phyloP scores from a whole-genome alignment of 768 basidiomycete genomes.

The Arthromyces matolae region DNA sequence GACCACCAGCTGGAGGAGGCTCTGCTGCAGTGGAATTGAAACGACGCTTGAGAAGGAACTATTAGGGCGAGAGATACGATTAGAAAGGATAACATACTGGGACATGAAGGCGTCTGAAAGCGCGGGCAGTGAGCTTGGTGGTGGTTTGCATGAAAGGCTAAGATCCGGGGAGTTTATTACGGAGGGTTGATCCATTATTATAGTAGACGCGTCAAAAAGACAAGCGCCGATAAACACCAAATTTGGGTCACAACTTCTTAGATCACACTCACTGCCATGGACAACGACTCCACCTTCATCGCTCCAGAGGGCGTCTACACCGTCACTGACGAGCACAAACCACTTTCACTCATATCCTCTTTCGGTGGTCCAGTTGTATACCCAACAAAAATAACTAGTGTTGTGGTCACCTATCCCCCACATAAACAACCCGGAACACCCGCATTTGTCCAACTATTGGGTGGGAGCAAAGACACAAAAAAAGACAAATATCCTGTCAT shows the following conservation, averaged over 20 bases:
- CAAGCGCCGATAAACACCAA: slow-evolving; percentile 5
- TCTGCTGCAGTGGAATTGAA: slow-evolving; percentile 53
- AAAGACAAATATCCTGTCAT: slow-evolving; percentile 49
- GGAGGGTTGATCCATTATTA: slow-evolving; percentile 17
- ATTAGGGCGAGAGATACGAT: not conserved
- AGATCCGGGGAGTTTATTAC: slow-evolving; percentile 48
- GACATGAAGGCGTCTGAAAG: slow-evolving; percentile 15
- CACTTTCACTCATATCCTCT: slow-evolving; percentile 39
- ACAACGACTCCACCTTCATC: slow-evolving; percentile 81
- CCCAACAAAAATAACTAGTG: slow-evolving; percentile 61
- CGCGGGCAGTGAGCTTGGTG: slow-evolving; percentile 27
- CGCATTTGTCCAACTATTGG: slow-evolving; percentile 64
- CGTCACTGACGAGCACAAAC: slow-evolving; percentile 82
- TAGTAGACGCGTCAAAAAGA: slow-evolving; percentile 14
- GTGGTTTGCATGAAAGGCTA: slow-evolving; percentile 37
- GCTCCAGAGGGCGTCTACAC: slow-evolving; percentile 90
- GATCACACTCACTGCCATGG: slow-evolving; percentile 42
- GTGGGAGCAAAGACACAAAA: slow-evolving; percentile 63
- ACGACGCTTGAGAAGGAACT: slow-evolving; percentile 28
- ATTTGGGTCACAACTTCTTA: not conserved
- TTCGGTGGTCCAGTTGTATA: slow-evolving; percentile 37
- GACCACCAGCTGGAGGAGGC: slow-evolving; percentile 77
- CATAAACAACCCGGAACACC: slow-evolving; percentile 52
- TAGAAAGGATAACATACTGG: not conserved
- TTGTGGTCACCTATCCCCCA: slow-evolving; percentile 60